These are phyloP conservation scores for Plantago major DNA, from an alignment of 257 asterid genomes.

Conservation along the genomic window DNA sequence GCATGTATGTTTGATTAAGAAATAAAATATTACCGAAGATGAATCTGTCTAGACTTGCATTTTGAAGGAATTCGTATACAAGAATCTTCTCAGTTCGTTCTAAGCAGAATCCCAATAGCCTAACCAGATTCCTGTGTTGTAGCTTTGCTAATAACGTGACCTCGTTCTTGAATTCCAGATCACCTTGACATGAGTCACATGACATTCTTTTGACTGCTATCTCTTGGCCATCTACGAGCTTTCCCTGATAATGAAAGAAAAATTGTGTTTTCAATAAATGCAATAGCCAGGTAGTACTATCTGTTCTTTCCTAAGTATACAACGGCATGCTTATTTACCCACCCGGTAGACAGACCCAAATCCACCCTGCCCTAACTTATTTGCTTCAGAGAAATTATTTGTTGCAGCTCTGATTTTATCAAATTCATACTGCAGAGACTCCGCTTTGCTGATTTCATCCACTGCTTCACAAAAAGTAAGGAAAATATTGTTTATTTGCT, in stretches of 20 bases:
- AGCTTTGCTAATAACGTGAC: slow-evolving; percentile 11
- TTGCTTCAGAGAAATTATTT: slow-evolving; percentile 19
- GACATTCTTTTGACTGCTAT: slow-evolving; percentile 13
- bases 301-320: background rate
- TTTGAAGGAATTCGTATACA: slow-evolving; percentile 1
- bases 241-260: slow-evolving; percentile 1
- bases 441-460: slow-evolving; percentile 9
- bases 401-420: slow-evolving; percentile 23
- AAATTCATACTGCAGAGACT: slow-evolving; percentile 25
- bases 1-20: background rate
- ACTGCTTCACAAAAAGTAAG: background rate
- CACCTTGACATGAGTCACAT: slow-evolving; percentile 11
- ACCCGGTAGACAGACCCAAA: slow-evolving; percentile 32
- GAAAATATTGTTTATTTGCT: background rate
- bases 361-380: slow-evolving; percentile 32
- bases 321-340: slow-evolving; percentile 7
- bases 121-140: slow-evolving; percentile 14
- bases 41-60: slow-evolving; percentile 13
- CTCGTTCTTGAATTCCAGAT: slow-evolving; percentile 8
- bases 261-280: background rate
- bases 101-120: slow-evolving; percentile 5
- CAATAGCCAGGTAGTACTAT: background rate
- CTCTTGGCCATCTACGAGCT: slow-evolving; percentile 9
- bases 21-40: slow-evolving; percentile 4
- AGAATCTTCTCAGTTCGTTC: slow-evolving; percentile 10